These are phyloP conservation scores for Paramecium pentaurelia DNA, from an alignment of 73 alveolate species.

Conservation along the genomic window DNA sequence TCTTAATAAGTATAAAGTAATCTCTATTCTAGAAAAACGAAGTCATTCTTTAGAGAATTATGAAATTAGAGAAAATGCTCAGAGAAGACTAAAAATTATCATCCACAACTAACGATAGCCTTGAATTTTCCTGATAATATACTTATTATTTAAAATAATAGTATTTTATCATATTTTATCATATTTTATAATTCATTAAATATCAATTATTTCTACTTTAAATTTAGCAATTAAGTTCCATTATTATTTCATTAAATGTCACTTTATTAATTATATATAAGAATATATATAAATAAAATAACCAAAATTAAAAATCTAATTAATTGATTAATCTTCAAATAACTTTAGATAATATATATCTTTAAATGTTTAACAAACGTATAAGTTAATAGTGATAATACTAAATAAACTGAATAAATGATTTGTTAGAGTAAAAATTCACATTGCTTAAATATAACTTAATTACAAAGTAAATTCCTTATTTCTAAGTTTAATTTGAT, in stretches of 20 bases:
- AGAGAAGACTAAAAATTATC: neutral
- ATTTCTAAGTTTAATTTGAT: no score
- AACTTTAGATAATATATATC: no score
- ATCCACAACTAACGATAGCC: constrained; percentile 11
- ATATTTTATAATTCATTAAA: neutral
- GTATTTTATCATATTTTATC: neutral
- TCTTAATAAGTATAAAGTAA: neutral
- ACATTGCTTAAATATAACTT: no score
- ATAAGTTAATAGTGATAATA: no score
- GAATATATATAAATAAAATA: neutral
- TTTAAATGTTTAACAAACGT: no score
- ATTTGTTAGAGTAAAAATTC: no score
- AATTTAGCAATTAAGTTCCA: neutral
- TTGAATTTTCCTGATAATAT: neutral
- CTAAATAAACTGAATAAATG: no score
- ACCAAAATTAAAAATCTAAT: neutral
- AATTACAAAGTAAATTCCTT: no score
- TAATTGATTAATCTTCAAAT: neutral
- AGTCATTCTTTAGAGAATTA: neutral
- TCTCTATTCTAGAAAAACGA: neutral
- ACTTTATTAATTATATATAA: neutral
- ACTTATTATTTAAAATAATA: neutral
- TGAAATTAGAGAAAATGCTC: neutral
- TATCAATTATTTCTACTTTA: neutral
- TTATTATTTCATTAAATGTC: neutral